Evolutionary conservation across 106 monocot genomes (phyloP).

Genomic region (Ottelia alismoides): DNA sequence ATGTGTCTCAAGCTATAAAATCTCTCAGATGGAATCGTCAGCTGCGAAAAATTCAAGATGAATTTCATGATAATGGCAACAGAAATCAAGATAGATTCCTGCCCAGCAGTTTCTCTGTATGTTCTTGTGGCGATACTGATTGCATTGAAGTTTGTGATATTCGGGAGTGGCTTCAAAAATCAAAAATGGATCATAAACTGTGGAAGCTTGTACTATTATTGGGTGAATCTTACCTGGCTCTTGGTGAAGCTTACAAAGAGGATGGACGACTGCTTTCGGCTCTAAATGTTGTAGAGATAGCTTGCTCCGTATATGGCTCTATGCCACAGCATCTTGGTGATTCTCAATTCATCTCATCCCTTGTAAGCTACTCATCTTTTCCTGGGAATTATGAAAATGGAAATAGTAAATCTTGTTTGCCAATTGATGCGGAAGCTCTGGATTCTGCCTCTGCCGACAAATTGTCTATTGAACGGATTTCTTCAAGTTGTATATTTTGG

Average conservation of each 20-base stretch:
- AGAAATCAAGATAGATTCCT: conserved; percentile 27
- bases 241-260: conserved; percentile 87
- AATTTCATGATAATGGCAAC: conserved; percentile 23
- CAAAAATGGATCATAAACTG: conserved; percentile 81
- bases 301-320: conserved; percentile 90
- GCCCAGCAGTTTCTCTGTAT: conserved; percentile 32
- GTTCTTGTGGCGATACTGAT: conserved; percentile 77
- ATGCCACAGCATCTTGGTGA: conserved; percentile 89
- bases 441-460: conserved; percentile 11
- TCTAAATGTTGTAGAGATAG: conserved; percentile 82
- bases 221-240: conserved; percentile 93
- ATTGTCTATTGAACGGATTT: conserved; percentile 14
- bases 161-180: conserved; percentile 88
- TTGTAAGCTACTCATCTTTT: conserved; percentile 29
- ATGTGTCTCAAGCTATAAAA: conserved; percentile 97
- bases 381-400: conserved; percentile 12
- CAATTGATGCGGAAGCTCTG: conserved; percentile 14
- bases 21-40: conserved; percentile 95
- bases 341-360: conserved; percentile 78
- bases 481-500: conserved; percentile 74
- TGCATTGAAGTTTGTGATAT: conserved; percentile 99
- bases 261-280: conserved; percentile 55
- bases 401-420: conserved; percentile 6
- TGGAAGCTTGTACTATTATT: conserved; percentile 97
- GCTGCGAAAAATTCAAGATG: conserved; percentile 42